Evolutionary conservation across 495 filamentous ascomycete genomes (phyloP), one percentile per base, ranked within the genome.

Genomic region (Penicillium steckii): DNA sequence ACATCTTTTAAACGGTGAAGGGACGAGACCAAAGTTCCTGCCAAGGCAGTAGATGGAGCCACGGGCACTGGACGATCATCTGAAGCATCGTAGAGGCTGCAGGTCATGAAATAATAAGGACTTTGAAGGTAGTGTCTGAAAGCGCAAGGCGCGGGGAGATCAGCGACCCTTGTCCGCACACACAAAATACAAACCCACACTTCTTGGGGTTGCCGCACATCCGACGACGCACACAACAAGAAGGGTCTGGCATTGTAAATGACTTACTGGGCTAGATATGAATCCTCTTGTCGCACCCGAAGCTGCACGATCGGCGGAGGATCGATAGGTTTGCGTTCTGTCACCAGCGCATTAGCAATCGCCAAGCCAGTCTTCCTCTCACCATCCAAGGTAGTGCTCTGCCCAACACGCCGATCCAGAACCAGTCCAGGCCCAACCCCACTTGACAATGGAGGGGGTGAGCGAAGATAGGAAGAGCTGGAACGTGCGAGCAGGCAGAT

Each of bases 221-320:
- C 33, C 33, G 18, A 41, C 29, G 4, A 22, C 23, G 19, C 40
- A 3, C 21, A 13, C 22, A 4, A 41, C 38, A 27, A 22, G 5
- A 26, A 40, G 17, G 29, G 35, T 10, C 42, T 27, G 55, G 42
- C 59, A 46, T 21, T 40, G 42, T 3, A 41, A 32, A 17, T 19
- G 19, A 68, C 85, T 72, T 80, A 88, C 80, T 90, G 87, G 23
- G 82, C 74, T 4, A 90, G 85, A 68, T 96, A 91, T 32, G 78
- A 76, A 42, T 64, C 70, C 52, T 84, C 77, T 57, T 80, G 78
- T 54, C 78, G 81, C 58, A 95, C 84, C 44, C 81, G 80, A 32
- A 97, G 76, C 72, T 96, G 89, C 24, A 97, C 79, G 63, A 97
- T 90, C 46, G 94, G 94, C 21, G 93, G 94, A 41, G 94, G 94